These are phyloP conservation scores for Eucalyptus curtisii DNA, from an alignment of 345 rosid genomes.

Conservation along the genomic window DNA sequence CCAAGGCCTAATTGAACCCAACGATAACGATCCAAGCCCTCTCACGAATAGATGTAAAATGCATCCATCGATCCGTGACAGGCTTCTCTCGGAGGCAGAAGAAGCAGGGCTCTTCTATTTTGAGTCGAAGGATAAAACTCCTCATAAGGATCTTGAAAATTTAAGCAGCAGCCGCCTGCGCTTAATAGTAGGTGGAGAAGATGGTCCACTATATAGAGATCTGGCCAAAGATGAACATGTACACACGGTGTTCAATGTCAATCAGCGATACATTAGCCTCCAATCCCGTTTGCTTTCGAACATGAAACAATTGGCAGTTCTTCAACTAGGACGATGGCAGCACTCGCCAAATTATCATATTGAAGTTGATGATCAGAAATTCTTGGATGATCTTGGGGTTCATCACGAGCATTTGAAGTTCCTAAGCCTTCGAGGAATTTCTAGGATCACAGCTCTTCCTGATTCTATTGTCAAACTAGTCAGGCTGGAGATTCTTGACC, in stretches of 20 bases:
- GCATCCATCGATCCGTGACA: not conserved
- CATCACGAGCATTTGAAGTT: not conserved
- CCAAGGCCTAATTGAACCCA: not conserved
- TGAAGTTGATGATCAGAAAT: constrained; percentile 11
- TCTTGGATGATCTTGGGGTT: not conserved
- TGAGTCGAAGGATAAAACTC: not conserved
- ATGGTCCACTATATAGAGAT: rapidly evolving
- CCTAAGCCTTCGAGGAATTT: too few species aligned
- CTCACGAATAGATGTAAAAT: not conserved
- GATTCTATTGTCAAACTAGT: too few species aligned
- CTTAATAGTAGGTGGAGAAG: not conserved
- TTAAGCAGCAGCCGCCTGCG: not conserved
- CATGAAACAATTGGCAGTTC: constrained; percentile 3
- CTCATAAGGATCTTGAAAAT: rapidly evolving
- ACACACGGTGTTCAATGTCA: not conserved
- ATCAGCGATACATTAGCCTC: not conserved
- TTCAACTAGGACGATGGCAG: constrained; percentile 26
- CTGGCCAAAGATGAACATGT: not conserved
- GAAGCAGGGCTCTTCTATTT: not conserved
- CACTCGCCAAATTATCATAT: constrained; percentile 2
- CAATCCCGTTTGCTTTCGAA: not conserved
- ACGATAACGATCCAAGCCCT: not conserved
- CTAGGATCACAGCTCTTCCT: too few species aligned
- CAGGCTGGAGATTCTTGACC: too few species aligned
- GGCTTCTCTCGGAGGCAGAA: not conserved